Evolutionary conservation across 2,329 filamentous ascomycete species (phyloP).

Genomic region (Hysterium pulicare): DNA sequence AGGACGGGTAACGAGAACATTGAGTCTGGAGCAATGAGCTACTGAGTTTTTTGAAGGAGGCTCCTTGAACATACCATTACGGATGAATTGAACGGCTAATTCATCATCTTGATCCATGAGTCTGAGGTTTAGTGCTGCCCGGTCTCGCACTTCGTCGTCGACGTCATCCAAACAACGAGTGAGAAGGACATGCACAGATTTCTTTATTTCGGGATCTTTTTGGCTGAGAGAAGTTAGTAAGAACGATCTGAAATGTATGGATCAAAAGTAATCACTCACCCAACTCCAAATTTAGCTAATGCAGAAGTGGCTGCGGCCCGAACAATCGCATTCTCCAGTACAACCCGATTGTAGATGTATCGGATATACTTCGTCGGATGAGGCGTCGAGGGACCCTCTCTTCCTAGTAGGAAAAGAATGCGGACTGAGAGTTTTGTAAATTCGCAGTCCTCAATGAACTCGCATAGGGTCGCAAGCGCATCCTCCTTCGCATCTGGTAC

Average conservation of each 20-base stretch:
- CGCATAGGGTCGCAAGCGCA: constrained; percentile 90
- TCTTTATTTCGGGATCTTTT: constrained; percentile 94
- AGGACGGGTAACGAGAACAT: constrained; percentile 95
- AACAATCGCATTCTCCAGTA: constrained; percentile 94
- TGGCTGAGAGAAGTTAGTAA: constrained; percentile 47
- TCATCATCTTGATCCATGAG: constrained; percentile 92
- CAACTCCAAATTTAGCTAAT: constrained; percentile 93
- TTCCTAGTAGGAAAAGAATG: constrained; percentile 87
- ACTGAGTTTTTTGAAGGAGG: constrained; percentile 16
- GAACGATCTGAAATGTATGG: neutral
- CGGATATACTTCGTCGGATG: constrained; percentile 98
- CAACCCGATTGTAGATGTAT: constrained; percentile 98
- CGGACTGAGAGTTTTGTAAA: constrained; percentile 97
- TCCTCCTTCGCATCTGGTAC: constrained; percentile 81
- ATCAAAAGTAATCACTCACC: constrained; percentile 29
- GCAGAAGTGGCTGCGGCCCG: constrained; percentile 93
- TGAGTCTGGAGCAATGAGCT: constrained; percentile 58
- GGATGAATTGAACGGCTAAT: constrained; percentile 81
- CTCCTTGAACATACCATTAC: constrained; percentile 65
- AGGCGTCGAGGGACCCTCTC: constrained; percentile 91
- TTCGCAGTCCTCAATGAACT: constrained; percentile 99
- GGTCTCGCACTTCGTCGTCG: constrained; percentile 95
- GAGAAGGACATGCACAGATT: constrained; percentile 87
- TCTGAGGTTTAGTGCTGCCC: constrained; percentile 86
- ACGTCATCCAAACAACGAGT: constrained; percentile 93